Percentiles rank a stretch among this genome's conserved stretches.
Evolutionary conservation across 2,329 filamentous ascomycete species (phyloP).

Genomic region (Dactylellina haptotyla): DNA sequence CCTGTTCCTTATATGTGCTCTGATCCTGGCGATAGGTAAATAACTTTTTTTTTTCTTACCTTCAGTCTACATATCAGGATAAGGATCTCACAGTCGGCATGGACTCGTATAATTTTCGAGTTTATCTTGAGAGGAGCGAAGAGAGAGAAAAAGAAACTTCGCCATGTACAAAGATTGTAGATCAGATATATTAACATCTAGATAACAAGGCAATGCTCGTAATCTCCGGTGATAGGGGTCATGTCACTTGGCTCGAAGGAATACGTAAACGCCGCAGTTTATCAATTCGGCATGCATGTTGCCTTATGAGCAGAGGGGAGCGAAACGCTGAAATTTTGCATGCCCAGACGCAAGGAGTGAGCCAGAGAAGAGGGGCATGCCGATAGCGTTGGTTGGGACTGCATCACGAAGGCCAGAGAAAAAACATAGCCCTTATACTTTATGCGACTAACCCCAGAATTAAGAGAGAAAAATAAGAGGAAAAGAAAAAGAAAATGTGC

Average conservation of each 20-base stretch:
- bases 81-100: conserved; percentile 24
- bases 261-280: conserved; percentile 34
- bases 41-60: conserved; percentile 15
- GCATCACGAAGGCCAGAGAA: neutral
- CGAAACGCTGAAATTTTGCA: conserved; percentile 1
- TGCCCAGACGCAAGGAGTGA: conserved; percentile 12
- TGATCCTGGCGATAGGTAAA: conserved; percentile 50
- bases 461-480: neutral
- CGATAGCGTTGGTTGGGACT: conserved; percentile 25
- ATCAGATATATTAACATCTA: conserved; percentile 40
- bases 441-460: no score
- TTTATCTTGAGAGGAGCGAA: conserved; percentile 3
- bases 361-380: conserved; percentile 39
- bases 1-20: conserved; percentile 47
- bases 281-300: conserved; percentile 35
- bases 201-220: conserved; percentile 34
- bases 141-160: neutral
- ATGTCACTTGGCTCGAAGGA: conserved; percentile 8
- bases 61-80: conserved; percentile 23
- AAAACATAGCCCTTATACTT: no score
- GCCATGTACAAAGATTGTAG: conserved; percentile 36
- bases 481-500: conserved; percentile 3
- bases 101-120: conserved; percentile 4
- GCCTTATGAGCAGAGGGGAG: neutral
- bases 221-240: conserved; percentile 51